A percentile compares a stretch with the other conserved stretches of the same genome.
These are phyloP conservation scores for Kodamaea sagamina DNA, from an alignment of 805 yeast species.

Conservation along the genomic window DNA sequence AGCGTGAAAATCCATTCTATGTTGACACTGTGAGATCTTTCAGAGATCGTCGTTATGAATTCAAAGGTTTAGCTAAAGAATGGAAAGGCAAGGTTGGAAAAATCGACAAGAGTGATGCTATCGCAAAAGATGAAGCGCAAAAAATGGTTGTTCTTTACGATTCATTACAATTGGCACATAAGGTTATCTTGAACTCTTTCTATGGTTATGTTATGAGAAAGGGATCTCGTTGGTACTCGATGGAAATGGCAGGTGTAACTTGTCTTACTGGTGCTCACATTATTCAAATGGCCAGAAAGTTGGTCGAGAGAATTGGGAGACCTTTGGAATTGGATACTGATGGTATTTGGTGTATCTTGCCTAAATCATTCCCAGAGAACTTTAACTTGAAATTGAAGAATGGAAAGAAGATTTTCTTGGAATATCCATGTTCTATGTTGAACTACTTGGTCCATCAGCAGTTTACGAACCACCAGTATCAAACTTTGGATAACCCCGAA, in stretches of 20 bases:
- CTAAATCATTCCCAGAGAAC: constrained; percentile 90
- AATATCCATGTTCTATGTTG: constrained; percentile 95
- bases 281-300: constrained; percentile 91
- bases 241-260: constrained; percentile 99
- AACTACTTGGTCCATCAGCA: constrained; percentile 87
- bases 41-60: constrained; percentile 94
- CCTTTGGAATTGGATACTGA: constrained; percentile 97
- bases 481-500: constrained; percentile 72
- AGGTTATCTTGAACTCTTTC: constrained; percentile 92
- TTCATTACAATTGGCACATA: constrained; percentile 94
- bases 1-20: constrained; percentile 95
- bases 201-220: constrained; percentile 99
- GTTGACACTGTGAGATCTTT: constrained; percentile 91
- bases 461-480: constrained; percentile 94
- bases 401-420: constrained; percentile 75
- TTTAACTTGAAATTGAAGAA: constrained; percentile 67
- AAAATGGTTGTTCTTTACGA: constrained; percentile 94
- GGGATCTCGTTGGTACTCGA: constrained; percentile 98
- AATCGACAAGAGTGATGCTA: constrained; percentile 52
- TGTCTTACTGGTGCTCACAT: constrained; percentile 98
- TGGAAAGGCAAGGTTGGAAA: constrained; percentile 83
- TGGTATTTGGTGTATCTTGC: constrained; percentile 99
- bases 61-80: constrained; percentile 87
- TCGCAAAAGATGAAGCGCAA: constrained; percentile 81
- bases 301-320: constrained; percentile 91